Percentiles rank a stretch among this genome's conserved stretches.
phyloP scores from a whole-genome alignment of 2,329 filamentous ascomycete genomes.

The Helminthosporium solani region DNA sequence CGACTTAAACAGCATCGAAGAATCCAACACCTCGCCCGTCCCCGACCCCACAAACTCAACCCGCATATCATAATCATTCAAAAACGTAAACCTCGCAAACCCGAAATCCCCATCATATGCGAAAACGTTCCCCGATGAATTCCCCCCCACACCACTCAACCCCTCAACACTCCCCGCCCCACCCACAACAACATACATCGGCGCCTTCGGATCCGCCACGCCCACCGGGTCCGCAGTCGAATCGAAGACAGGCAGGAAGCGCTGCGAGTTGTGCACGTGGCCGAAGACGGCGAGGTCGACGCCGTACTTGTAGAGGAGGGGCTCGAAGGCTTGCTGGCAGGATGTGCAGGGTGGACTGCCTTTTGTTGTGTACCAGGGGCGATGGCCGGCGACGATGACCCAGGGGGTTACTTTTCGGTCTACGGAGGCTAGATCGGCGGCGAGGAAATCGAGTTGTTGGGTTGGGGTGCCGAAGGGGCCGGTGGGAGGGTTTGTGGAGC shows the following conservation, averaged over 20 bases:
- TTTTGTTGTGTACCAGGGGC: slow-evolving; percentile 45
- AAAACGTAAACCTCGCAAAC: slow-evolving; percentile 53
- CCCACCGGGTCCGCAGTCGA: slow-evolving; percentile 41
- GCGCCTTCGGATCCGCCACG: slow-evolving; percentile 54
- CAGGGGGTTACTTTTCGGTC: slow-evolving; percentile 58
- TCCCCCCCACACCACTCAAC: slow-evolving; percentile 45
- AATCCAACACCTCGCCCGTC: slow-evolving; percentile 36
- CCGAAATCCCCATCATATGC: slow-evolving; percentile 56
- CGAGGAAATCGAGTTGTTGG: slow-evolving; percentile 58
- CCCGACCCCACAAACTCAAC: slow-evolving; percentile 54
- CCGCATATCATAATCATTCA: slow-evolving; percentile 49
- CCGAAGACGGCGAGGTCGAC: slow-evolving; percentile 60
- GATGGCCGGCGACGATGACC: slow-evolving; percentile 49
- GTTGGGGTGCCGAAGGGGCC: slow-evolving; percentile 53
- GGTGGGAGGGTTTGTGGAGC: slow-evolving; percentile 46
- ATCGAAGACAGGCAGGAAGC: slow-evolving; percentile 47
- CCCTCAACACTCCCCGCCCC: slow-evolving; percentile 61
- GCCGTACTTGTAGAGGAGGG: slow-evolving; percentile 56
- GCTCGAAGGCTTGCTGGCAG: slow-evolving; percentile 57
- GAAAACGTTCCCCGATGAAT: slow-evolving; percentile 49
- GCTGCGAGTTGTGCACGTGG: slow-evolving; percentile 60
- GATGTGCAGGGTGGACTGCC: slow-evolving; percentile 42
- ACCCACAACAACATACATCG: slow-evolving; percentile 59
- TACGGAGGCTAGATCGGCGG: slow-evolving; percentile 57
- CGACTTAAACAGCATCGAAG: slow-evolving; percentile 3